These are phyloP conservation scores for Ogataea pilisensis DNA, from an alignment of 805 yeast genomes.

Conservation along the genomic window DNA sequence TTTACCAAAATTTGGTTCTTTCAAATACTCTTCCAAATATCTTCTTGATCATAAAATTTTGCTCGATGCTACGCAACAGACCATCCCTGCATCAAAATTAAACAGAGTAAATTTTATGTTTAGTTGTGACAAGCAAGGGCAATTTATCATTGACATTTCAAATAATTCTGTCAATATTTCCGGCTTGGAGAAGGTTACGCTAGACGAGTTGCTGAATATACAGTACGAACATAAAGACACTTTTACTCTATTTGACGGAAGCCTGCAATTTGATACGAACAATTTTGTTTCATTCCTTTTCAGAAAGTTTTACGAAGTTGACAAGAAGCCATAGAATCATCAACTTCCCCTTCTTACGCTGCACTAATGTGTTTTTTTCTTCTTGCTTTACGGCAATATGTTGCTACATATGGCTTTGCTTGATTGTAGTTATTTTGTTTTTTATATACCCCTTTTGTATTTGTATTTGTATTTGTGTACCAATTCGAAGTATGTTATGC, in stretches of 20 bases:
- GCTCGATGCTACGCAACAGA: conserved; percentile 36
- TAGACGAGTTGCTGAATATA: conserved; percentile 66
- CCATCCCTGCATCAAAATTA: conserved; percentile 40
- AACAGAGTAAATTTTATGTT: conserved; percentile 72
- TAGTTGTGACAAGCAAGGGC: conserved; percentile 69
- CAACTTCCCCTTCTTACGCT: no score
- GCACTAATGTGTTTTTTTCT: no score
- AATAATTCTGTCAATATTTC: conserved; percentile 34
- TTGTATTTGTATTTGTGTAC: no score
- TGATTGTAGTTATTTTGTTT: no score
- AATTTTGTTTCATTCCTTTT: conserved; percentile 66
- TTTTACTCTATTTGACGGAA: conserved; percentile 59
- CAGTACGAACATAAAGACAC: conserved; percentile 65
- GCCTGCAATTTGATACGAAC: conserved; percentile 66
- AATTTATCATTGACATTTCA: conserved; percentile 70
- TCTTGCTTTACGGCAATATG: no score
- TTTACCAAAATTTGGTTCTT: conserved; percentile 72
- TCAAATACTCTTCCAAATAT: conserved; percentile 70
- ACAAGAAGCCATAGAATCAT: conserved; percentile 1
- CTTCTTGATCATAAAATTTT: conserved; percentile 70
- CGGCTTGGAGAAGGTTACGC: conserved; percentile 50
- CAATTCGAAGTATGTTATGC: no score
- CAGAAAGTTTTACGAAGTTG: conserved; percentile 62
- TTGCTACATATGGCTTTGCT: no score
- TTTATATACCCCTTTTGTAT: no score